A percentile compares a stretch with the other conserved stretches of the same genome.
Evolutionary conservation across 2,329 filamentous ascomycete species (phyloP).

Genomic region (Neonectria faginata): DNA sequence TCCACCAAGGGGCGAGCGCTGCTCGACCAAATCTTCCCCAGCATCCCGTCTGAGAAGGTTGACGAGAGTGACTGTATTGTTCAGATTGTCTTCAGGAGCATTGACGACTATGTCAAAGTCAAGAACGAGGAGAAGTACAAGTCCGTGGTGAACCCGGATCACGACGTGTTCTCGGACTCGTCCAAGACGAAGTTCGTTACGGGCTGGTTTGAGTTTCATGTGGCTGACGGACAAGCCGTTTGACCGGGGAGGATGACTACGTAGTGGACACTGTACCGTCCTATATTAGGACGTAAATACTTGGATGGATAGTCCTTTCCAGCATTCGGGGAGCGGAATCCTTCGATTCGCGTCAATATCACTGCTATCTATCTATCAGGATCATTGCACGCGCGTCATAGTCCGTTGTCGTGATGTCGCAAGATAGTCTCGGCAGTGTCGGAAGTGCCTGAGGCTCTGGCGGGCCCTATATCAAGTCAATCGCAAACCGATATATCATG

Average conservation of each 20-base stretch:
- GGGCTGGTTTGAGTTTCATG: constrained; percentile 40
- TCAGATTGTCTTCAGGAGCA: constrained; percentile 33
- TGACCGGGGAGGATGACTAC: constrained; percentile 1
- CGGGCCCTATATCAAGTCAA: background rate
- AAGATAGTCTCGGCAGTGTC: background rate
- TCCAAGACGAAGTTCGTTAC: constrained; percentile 37
- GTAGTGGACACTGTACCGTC: background rate
- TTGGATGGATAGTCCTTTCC: background rate
- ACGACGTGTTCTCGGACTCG: constrained; percentile 33
- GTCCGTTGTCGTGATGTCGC: background rate
- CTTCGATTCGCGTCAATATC: background rate
- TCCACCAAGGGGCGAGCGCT: constrained; percentile 31
- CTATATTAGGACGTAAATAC: background rate
- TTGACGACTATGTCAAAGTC: constrained; percentile 34
- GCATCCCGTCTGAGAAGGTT: constrained; percentile 30
- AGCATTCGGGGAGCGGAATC: background rate
- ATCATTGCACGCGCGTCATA: background rate
- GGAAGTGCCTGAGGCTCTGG: background rate
- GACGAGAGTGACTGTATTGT: constrained; percentile 32
- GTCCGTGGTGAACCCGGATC: constrained; percentile 34
- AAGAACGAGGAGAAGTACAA: constrained; percentile 33
- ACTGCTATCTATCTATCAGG: background rate
- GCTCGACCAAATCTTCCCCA: constrained; percentile 28
- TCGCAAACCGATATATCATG: background rate
- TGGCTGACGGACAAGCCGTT: constrained; percentile 32